Evolutionary conservation across 768 basidiomycete genomes (phyloP).

Genomic region (Phanerochaete carnosa): DNA sequence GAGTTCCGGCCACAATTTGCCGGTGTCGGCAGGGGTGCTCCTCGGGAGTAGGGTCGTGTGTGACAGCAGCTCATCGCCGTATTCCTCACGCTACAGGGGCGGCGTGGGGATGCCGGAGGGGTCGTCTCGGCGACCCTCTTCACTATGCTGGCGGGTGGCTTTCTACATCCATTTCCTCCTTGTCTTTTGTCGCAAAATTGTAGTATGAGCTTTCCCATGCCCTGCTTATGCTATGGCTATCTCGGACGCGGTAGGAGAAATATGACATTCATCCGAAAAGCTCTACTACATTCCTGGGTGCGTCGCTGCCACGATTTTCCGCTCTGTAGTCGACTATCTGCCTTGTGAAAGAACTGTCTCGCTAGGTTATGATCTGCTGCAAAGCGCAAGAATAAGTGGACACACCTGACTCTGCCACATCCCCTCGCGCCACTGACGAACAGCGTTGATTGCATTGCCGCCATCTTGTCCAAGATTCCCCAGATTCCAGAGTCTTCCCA

Average conservation of each 20-base stretch:
- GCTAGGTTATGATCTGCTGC: slow-evolving; percentile 14
- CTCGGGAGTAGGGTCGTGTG: slow-evolving; percentile 50
- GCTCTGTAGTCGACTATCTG: slow-evolving; percentile 46
- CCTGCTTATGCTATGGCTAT: slow-evolving; percentile 26
- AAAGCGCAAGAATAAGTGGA: neutral
- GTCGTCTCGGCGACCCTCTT: slow-evolving; percentile 14
- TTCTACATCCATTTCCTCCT: slow-evolving; percentile 11
- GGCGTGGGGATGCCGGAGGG: slow-evolving; percentile 9
- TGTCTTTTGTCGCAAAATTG: slow-evolving; percentile 26
- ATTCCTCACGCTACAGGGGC: slow-evolving; percentile 3
- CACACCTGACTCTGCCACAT: slow-evolving; percentile 48
- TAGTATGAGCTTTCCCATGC: slow-evolving; percentile 29
- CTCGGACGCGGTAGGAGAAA: slow-evolving; percentile 9
- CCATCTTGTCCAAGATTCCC: slow-evolving; percentile 56
- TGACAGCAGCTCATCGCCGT: neutral
- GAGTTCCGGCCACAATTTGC: slow-evolving; percentile 88
- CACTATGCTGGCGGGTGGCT: slow-evolving; percentile 19
- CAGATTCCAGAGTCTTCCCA: slow-evolving; percentile 47
- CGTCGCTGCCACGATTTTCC: slow-evolving; percentile 20
- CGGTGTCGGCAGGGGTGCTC: slow-evolving; percentile 86
- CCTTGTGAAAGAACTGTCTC: slow-evolving; percentile 47
- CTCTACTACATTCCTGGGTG: slow-evolving; percentile 40
- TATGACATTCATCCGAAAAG: slow-evolving; percentile 34
- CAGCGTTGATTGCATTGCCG: slow-evolving; percentile 43
- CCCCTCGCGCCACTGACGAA: slow-evolving; percentile 48